A percentile compares a stretch with the other conserved stretches of the same genome.
phyloP scores from a whole-genome alignment of 345 rosid genomes.

The Zanthoxylum bungeanum region DNA sequence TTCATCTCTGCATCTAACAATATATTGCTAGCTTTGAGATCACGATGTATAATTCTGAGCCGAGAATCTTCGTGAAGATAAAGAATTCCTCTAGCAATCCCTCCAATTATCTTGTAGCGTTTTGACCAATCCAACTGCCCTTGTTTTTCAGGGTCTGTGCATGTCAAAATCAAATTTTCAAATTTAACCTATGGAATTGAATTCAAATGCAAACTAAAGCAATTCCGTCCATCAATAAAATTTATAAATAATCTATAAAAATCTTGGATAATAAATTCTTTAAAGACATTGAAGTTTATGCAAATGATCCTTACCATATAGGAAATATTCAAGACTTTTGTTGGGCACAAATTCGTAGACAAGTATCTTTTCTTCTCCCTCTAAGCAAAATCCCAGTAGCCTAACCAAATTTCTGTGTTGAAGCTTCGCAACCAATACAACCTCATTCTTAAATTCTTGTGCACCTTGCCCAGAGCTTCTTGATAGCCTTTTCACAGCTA shows the following conservation, averaged over 20 bases:
- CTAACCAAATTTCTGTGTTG: conserved; percentile 38
- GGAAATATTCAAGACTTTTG: conserved; percentile 32
- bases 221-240: not conserved
- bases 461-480: conserved; percentile 25
- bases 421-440: conserved; percentile 29
- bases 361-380: conserved; percentile 36
- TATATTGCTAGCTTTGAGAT: not conserved
- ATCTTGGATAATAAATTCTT: not conserved
- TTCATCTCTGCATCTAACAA: not conserved
- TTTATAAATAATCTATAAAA: not conserved
- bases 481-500: conserved; percentile 32
- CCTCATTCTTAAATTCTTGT: conserved; percentile 37
- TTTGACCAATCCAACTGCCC: not conserved
- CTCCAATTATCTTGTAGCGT: conserved; percentile 3
- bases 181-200: not conserved
- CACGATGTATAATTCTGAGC: conserved; percentile 3
- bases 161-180: not conserved
- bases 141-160: not conserved
- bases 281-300: not conserved
- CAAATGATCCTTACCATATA: conserved; percentile 10
- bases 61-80: conserved; percentile 1
- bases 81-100: not conserved
- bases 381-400: conserved; percentile 31
- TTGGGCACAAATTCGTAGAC: conserved; percentile 28
- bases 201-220: not conserved